Evolutionary conservation across 2,329 filamentous ascomycete genomes (phyloP).

Genomic region (Hypoxylon sp.): DNA sequence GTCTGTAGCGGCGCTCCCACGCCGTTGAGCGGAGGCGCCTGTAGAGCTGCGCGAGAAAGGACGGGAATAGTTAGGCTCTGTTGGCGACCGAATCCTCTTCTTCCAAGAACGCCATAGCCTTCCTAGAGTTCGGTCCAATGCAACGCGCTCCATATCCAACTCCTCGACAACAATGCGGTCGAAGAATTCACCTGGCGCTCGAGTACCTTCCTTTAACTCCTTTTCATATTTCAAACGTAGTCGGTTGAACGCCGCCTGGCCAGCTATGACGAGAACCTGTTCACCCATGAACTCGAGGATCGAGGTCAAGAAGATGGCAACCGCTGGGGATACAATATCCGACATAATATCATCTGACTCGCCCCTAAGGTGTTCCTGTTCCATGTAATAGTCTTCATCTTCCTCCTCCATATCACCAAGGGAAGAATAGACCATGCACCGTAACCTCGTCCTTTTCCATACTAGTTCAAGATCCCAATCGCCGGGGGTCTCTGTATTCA

Average conservation of each 20-base stretch:
- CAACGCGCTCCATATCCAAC: constrained; percentile 91
- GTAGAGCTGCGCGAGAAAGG: constrained; percentile 66
- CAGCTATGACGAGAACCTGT: constrained; percentile 87
- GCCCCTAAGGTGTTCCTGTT: constrained; percentile 80
- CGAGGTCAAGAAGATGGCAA: constrained; percentile 95
- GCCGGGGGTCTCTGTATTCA: constrained; percentile 65
- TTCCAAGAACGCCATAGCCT: constrained; percentile 96
- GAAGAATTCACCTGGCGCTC: constrained; percentile 64
- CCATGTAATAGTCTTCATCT: constrained; percentile 91
- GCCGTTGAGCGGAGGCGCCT: constrained; percentile 56
- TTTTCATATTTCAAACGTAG: constrained; percentile 72
- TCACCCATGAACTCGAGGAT: constrained; percentile 96
- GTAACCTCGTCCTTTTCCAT: constrained; percentile 92
- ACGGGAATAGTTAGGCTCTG: constrained; percentile 63
- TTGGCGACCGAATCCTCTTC: constrained; percentile 79
- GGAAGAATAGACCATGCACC: constrained; percentile 98
- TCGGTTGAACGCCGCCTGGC: constrained; percentile 84
- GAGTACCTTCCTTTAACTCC: constrained; percentile 68
- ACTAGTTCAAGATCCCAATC: constrained; percentile 93
- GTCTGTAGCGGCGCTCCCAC: constrained; percentile 59
- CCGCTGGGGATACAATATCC: constrained; percentile 86
- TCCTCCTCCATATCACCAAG: constrained; percentile 98
- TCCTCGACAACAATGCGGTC: constrained; percentile 89
- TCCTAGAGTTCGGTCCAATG: constrained; percentile 88
- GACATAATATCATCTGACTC: constrained; percentile 71